Base-by-base conservation (phyloP, 176 grass and related monocot genomes). In the Oryza punctata region DNA sequence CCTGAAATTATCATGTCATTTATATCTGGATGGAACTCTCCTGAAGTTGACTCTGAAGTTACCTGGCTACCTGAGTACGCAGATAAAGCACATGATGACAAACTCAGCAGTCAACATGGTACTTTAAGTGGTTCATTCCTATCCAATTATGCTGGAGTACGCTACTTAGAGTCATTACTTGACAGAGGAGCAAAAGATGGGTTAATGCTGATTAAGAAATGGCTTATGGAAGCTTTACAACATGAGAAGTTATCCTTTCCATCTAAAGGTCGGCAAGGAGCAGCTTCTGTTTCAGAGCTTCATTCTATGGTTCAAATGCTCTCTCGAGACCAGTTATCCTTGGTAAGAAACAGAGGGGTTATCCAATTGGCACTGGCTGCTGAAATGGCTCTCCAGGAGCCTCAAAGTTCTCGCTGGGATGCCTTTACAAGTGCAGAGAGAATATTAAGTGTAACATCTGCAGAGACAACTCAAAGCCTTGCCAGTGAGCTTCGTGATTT, bases 401-500 rank as follows among this genome's bases (percentile, higher is more conserved):
- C 91, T 85, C 77, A 41, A 72, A 89, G 91, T 80, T 92, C 93
- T 24, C 91, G 50, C 38, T 98, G 93, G 93, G 96, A 98, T 46
- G 93, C 93, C 24, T 95, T 96, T 87, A 87, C 89, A 33, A 96
- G 91, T 87, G 96, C 96, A 67, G 93, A 98, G 83, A 95, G 87
- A 78, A 91, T 94, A 90, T 88, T 98, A 84, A 87, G 87, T 78
- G 89, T 98, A 38, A 96, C 89, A 88, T 96, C 96, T 33, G 68
- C 88, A 78, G 96, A 98, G 76, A 85, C 91, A 24, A 94, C 79
- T 69, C 96, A 98, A 86, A 98, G 89, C 85, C 87, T 96, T 84
- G 94, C 93, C 32, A 92, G 96, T 72, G 92, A 98, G 75, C 92
- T 98, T 78, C 96, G 87, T 85, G 96, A 98, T 90, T 96, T 98